Evolutionary conservation across 768 basidiomycete species (phyloP), one percentile per base, ranked within the genome.

Genomic region (Clitopilus passeckerianus): DNA sequence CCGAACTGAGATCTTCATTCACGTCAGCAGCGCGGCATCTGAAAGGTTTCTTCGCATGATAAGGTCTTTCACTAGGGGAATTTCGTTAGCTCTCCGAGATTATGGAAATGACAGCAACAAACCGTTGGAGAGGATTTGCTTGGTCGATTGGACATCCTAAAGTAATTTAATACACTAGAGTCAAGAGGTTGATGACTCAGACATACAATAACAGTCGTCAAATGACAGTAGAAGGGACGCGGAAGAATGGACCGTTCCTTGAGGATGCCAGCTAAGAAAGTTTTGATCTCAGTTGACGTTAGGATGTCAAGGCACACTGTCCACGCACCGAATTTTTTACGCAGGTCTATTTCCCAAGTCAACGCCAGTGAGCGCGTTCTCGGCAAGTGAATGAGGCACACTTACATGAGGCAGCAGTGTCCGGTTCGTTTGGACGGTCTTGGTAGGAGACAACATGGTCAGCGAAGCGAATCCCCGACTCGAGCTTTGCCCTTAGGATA

Each of bases 361-460:
- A 63, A 50, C 34, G 46, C 56, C 24, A 56, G 33, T 20, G 53
- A 35, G 14, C 27, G 7, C n/a, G 27, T 30, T 30, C 7, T 30
- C 27, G 7, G 7, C 27, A 30, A 7, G 27, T 30, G 27, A 30
- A 4, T 30, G 27, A 30, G 27, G 27, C 27, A 30, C 30, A 72
- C 86, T 60, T 55, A 91, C 90, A 91, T 65, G 79, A 80, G 22
- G 86, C 81, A 0, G 81, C 82, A n/a, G 77, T 84, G 14, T 89
- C 87, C 35, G 86, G 73, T 64, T 90, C 86, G 56, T 91, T 91
- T 20, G 82, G 74, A 53, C 88, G 79, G 59, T 86, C 81, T 8
- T 81, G 83, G 66, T 87, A 91, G 53, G 86, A 89, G 53, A 87
- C 81, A 30, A 91, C 88, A 64, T 87, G 88, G 67, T 87, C 85